Percentiles rank a stretch among this genome's conserved stretches.
Conservation (phyloP, 768 basidiomycete genomes). For the Lentinula boryana region DNA sequence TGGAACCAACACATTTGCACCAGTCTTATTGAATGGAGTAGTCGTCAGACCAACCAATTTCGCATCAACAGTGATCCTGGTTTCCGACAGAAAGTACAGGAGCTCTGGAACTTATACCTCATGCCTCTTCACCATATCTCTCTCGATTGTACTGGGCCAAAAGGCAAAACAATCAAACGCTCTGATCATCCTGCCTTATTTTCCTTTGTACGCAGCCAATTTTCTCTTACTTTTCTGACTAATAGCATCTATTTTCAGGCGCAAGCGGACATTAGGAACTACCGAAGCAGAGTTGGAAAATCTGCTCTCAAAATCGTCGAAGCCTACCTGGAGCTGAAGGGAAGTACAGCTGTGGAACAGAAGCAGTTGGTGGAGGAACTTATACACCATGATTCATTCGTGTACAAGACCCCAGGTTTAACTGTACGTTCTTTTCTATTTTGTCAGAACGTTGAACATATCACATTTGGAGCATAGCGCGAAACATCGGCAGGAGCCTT, state of each 20-base stretch:
- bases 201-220: neutral
- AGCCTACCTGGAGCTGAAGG: too few relatives aligned
- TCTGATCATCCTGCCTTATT: constrained; percentile 1
- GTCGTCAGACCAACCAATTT: neutral
- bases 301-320: too few relatives aligned
- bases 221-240: neutral
- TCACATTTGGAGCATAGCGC: neutral
- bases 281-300: too few relatives aligned
- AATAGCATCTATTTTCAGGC: neutral
- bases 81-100: neutral
- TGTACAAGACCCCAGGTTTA: neutral
- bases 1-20: neutral
- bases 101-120: neutral
- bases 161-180: neutral
- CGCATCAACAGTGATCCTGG: neutral
- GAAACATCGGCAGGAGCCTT: neutral
- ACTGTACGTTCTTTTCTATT: neutral
- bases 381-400: too few relatives aligned
- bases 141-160: too few relatives aligned
- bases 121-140: neutral
- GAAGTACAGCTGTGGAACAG: too few relatives aligned
- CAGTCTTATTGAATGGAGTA: neutral
- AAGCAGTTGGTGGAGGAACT: too few relatives aligned
- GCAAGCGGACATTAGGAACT: neutral
- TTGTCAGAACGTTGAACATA: too few relatives aligned